Base-by-base conservation (phyloP, 1,284 basidiomycete genomes). In the Rhodotorula sp. region DNA sequence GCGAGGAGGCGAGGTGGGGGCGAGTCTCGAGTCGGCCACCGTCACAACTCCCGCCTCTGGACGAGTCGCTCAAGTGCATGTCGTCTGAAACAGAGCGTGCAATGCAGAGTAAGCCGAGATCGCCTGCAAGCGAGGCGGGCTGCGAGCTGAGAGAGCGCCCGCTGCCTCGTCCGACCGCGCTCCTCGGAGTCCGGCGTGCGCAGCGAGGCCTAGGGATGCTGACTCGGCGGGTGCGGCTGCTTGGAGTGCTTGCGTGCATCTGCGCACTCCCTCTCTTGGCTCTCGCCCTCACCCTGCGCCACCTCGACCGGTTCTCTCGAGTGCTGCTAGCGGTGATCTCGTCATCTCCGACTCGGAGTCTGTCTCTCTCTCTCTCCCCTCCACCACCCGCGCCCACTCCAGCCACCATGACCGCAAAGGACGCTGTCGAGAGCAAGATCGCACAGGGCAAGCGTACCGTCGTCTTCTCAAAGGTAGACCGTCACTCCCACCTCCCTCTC, bases 381-480 rank as follows among this genome's bases (percentile, higher is more conserved):
- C 48, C 66, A 29, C n/a, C 53, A 36, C 48, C 64, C 39, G 15
- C 34, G 27, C 21, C 61, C 10, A 6, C 41, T 34, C 54, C 29
- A 27, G 27, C 55, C 37, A 80, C 70, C 61, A 82, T 82, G 81
- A 76, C 80, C 19, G 80, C 76, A 55, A 81, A 81, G 68, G 68
- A 79, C 53, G 70, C 76, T 39, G 81, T 80, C 60, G 81, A 81
- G 64, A 71, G 79, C 59, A 78, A 80, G 69, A 82, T 83, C 76
- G 69, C 69, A 2, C 73, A 76, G 39, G 75, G 80, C 37, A 62
- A 57, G 69, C 75, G 79, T 56, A 70, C 82, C 50, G 81, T 81
- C n/a, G 78, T 83, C 36, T 83, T 83, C 73, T 79, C 76, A 75
- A 83, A 83, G 80, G 78, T 57, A 7, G 21, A 32, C 44, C 36